These are phyloP conservation scores for Termitomyces heimii DNA, from an alignment of 768 basidiomycete species.

Conservation along the genomic window DNA sequence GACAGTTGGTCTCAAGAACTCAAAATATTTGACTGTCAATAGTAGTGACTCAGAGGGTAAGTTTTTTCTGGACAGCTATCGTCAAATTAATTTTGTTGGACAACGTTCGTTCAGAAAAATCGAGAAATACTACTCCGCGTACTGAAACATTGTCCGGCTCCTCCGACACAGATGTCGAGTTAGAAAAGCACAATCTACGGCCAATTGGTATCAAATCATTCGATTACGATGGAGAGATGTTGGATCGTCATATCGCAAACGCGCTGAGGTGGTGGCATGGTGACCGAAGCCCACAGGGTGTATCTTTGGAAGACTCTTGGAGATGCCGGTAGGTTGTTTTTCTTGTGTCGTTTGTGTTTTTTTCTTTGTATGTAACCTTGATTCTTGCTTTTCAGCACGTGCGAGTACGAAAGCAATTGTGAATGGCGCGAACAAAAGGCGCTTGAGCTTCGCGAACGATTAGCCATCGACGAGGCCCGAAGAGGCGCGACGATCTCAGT, in stretches of 20 bases:
- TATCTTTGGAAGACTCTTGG: constrained; percentile 47
- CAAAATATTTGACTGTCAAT: background rate
- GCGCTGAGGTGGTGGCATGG: constrained; percentile 77
- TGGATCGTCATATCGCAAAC: constrained; percentile 48
- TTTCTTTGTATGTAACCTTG: background rate
- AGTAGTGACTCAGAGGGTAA: background rate
- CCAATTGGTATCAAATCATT: constrained; percentile 70
- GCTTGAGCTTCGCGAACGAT: constrained; percentile 22
- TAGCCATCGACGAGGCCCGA: background rate
- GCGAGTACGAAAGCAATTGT: constrained; percentile 70
- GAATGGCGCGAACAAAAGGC: constrained; percentile 73
- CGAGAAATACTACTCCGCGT: background rate
- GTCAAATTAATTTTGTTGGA: background rate
- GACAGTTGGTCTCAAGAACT: background rate
- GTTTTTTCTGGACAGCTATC: background rate
- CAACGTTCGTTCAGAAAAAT: background rate
- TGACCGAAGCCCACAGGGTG: constrained; percentile 61
- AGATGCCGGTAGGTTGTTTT: constrained; percentile 60
- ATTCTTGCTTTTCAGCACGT: constrained; percentile 35
- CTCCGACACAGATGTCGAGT: constrained; percentile 5
- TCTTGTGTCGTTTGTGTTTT: no score
- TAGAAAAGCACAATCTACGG: constrained; percentile 17
- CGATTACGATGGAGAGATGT: constrained; percentile 39
- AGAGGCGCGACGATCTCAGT: background rate
- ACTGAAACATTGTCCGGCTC: background rate